Base-by-base conservation (phyloP, 768 basidiomycete genomes). In the Favolaschia claudopus region DNA sequence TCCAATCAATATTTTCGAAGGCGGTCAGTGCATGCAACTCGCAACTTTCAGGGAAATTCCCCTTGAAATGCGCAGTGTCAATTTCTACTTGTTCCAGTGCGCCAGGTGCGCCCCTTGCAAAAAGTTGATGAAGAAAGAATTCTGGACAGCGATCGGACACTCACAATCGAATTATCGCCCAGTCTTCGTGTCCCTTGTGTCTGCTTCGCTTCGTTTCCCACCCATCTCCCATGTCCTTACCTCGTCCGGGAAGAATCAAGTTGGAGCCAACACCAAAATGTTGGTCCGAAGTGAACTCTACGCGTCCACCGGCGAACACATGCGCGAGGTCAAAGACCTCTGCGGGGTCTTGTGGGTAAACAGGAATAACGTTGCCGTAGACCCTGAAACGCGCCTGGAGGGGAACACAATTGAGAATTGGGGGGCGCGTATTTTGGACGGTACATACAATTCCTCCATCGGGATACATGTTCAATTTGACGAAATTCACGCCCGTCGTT, bases 131-230 rank as follows among this genome's bases (percentile, higher is more conserved):
- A 51, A 34, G 48, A 39, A 27, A 60, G 62, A 20, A 28, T 58
- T 34, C 20, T 19, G 6, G 43, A 20, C 17, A 22, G 42, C 22
- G 43, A 25, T 44, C 22, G 12, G 38, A 28, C 43, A 78, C 91
- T 72, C 69, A 95, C 93, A 99, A 77, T 76, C 89, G 91, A 54
- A 96, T 87, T 57, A 98, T 83, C 5, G 85, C 92, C 92, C 94
- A 98, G 67, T 99, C 96, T 43, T 87, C 92, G 74, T 95, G 95
- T 34, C 83, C 93, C 51, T 83, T 82, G 38, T 77, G 79, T 50
- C 93, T 82, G 68, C 91, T 96, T 60, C 97, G 82, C 71, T 91
- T 94, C 4, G 96, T 99, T 76, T 99, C 97, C 97, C 97, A 99
- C 5, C 97, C 97, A 69, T 97, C 96, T 5, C 95, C 88, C 95